Evolutionary conservation across 352 stramenopile species (phyloP), one percentile per base, ranked within the genome.

Genomic region (Globisporangium paroecandrum): DNA sequence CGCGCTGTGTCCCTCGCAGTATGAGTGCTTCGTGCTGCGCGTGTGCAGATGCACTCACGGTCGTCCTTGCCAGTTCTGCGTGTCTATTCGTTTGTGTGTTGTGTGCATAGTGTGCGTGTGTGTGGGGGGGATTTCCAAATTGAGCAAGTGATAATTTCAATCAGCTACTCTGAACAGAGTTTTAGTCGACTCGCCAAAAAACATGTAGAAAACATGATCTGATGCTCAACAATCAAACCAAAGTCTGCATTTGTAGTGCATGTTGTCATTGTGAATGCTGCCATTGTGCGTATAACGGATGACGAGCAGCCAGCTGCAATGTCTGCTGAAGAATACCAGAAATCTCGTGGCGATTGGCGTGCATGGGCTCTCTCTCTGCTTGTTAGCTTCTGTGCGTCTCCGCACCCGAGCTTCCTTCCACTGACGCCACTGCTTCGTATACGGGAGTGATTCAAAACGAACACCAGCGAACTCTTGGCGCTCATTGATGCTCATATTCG

Each of bases 111-210:
- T 65, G 24, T 58, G 10, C 64, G 46, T 53, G n/a, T 60, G 27
- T 65, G 36, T 58, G 38, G 15, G 58, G 15, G 58, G 13, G 10
- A 58, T 18, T 63, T 55, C 32, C 32, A n/a, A 25, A 22, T 34
- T 71, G 82, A 89, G 83, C 85, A 91, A 89, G 85, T 93, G 85
- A 93, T 93, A 68, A 74, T 81, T 89, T 82, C 69, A 93, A 93
- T 91, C 85, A 93, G 85, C 85, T 93, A 93, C 85, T 91, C 85
- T 85, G 85, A 93, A 89, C 79, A 87, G 85, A 77, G 82, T 88
- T 91, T 93, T 93, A 93, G 85, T 93, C 85, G 85, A 88, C 82
- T 88, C 83, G 77, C 77, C 65, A 70, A 72, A 87, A 90, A 58
- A 51, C 74, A 88, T 93, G 85, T 91, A 85, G 85, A 83, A 62